Conservation (phyloP, 1,284 basidiomycete genomes). For the Rhodotorula glutinis region DNA sequence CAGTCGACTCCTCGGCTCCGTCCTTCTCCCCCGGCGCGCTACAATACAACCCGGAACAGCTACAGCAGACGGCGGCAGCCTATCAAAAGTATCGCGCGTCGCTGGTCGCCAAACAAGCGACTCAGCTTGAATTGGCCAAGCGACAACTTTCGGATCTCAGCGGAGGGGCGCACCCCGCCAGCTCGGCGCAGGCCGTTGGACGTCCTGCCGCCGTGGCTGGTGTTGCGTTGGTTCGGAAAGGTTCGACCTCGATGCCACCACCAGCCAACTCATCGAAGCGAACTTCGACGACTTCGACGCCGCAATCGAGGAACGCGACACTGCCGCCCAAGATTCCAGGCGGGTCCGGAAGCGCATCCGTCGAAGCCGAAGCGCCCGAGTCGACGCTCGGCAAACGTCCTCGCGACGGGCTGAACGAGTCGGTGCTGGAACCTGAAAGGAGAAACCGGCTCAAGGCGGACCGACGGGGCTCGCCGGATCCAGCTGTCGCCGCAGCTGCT, state of each 20-base stretch:
- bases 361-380: background rate
- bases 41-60: slow-evolving; percentile 3
- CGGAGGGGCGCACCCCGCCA: background rate
- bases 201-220: background rate
- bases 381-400: background rate
- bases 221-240: too few species aligned
- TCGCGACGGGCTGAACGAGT: background rate
- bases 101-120: slow-evolving; percentile 6
- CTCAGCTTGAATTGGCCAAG: slow-evolving; percentile 1
- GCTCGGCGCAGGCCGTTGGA: background rate
- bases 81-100: slow-evolving; percentile 8
- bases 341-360: background rate
- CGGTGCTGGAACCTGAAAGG: too few species aligned
- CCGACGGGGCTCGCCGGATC: too few species aligned
- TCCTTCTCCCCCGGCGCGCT: slow-evolving; percentile 1
- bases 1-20: background rate
- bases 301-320: background rate
- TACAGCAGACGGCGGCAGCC: slow-evolving; percentile 2
- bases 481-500: too few species aligned
- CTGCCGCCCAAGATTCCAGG: background rate
- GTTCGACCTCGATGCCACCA: background rate
- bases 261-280: background rate
- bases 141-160: background rate
- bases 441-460: too few species aligned
- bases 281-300: background rate